Conservation (phyloP, 2,329 filamentous ascomycete genomes). For the Exophiala viscosa region DNA sequence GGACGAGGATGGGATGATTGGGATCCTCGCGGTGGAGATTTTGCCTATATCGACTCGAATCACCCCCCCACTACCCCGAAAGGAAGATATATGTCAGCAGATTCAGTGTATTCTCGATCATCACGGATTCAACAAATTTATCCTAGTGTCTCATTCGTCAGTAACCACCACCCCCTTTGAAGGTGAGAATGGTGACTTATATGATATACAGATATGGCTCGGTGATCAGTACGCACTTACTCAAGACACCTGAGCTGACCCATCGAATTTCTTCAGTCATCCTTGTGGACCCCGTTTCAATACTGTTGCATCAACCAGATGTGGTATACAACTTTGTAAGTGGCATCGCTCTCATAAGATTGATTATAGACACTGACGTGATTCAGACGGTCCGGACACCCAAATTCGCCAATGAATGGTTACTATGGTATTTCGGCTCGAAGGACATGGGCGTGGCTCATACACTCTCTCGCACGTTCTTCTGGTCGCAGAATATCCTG, state of each 20-base stretch:
- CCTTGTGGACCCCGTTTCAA: conserved; percentile 59
- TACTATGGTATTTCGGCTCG: conserved; percentile 67
- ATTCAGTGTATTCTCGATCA: conserved; percentile 55
- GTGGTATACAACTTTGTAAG: conserved; percentile 65
- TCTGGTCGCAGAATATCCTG: conserved; percentile 67
- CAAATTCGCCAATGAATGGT: conserved; percentile 61
- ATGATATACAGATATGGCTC: conserved; percentile 52
- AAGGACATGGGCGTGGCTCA: conserved; percentile 65
- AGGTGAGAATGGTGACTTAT: neutral
- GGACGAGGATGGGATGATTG: conserved; percentile 10
- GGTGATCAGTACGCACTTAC: conserved; percentile 60
- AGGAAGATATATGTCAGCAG: conserved; percentile 51
- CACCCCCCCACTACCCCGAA: conserved; percentile 8
- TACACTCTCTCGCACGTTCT: conserved; percentile 63
- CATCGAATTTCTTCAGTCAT: conserved; percentile 48
- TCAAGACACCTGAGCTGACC: conserved; percentile 49
- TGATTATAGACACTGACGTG: conserved; percentile 4
- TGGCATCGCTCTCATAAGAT: neutral
- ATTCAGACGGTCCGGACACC: conserved; percentile 45
- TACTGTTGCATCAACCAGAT: conserved; percentile 65
- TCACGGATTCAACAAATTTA: conserved; percentile 57
- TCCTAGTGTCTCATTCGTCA: conserved; percentile 58
- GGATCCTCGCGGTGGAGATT: conserved; percentile 19
- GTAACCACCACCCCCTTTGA: neutral
- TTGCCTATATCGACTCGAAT: conserved; percentile 49